A percentile compares a stretch with the other conserved stretches of the same genome.
These are phyloP conservation scores for Silene coronaria DNA, from an alignment of 179 eudicot species.

Conservation along the genomic window DNA sequence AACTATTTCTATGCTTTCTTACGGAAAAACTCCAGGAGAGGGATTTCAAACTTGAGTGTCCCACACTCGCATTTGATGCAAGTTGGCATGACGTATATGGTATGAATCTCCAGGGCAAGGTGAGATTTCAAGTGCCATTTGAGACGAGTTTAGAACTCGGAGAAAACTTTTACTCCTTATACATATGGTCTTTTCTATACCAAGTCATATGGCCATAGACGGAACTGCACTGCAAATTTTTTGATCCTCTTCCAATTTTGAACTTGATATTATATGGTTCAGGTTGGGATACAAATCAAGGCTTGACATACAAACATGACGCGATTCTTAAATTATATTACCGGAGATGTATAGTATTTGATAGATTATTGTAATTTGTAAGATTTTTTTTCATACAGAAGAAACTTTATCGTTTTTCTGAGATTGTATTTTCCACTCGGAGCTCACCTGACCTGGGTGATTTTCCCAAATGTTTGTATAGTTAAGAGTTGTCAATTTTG, in stretches of 20 bases:
- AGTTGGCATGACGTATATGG: slow-evolving; percentile 99
- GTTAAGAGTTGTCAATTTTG: slow-evolving; percentile 13
- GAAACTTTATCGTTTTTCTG: slow-evolving; percentile 11
- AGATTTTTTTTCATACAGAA: slow-evolving; percentile 22
- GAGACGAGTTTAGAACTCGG: slow-evolving; percentile 14
- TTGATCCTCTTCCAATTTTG: slow-evolving; percentile 21
- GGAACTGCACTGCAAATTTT: slow-evolving; percentile 8
- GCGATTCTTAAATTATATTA: slow-evolving; percentile 10
- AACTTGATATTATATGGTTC: slow-evolving; percentile 21
- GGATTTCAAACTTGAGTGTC: slow-evolving; percentile 77
- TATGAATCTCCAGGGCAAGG: slow-evolving; percentile 31
- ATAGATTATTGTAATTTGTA: slow-evolving; percentile 25
- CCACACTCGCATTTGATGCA: slow-evolving; percentile 89
- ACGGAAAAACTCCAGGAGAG: slow-evolving; percentile 88
- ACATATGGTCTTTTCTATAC: background rate
- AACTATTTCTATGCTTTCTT: slow-evolving; percentile 92
- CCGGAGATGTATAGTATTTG: slow-evolving; percentile 23
- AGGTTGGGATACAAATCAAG: slow-evolving; percentile 20
- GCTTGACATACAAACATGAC: slow-evolving; percentile 8
- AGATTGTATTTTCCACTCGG: slow-evolving; percentile 10
- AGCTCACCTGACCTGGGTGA: slow-evolving; percentile 13
- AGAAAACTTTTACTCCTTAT: background rate
- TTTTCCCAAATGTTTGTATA: slow-evolving; percentile 18
- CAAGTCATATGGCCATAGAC: background rate
- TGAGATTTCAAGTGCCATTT: slow-evolving; percentile 4